These are phyloP conservation scores for Eutypa lata DNA, from an alignment of 2,329 filamentous ascomycete genomes.

Conservation along the genomic window DNA sequence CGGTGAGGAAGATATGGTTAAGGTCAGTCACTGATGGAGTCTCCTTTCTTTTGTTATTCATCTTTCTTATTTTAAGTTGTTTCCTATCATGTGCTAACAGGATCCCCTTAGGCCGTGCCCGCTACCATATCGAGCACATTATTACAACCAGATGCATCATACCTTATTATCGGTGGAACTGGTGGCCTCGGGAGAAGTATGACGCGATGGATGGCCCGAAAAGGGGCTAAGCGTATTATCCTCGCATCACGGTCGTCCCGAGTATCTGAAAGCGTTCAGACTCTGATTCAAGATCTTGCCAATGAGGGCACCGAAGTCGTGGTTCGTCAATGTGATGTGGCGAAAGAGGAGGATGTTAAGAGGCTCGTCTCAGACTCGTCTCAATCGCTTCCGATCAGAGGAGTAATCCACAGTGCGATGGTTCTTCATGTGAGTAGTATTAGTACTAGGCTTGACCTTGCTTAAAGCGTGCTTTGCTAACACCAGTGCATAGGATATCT, in stretches of 20 bases:
- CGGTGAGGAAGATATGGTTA: background rate
- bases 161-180: conserved; percentile 3
- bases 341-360: background rate
- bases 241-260: background rate
- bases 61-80: background rate
- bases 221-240: background rate
- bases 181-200: conserved; percentile 1
- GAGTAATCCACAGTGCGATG: conserved; percentile 39
- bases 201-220: background rate
- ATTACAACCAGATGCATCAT: background rate
- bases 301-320: background rate
- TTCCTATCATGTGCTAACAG: background rate
- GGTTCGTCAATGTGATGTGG: background rate
- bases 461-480: background rate
- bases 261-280: background rate
- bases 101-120: background rate
- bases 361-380: background rate
- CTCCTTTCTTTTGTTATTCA: background rate
- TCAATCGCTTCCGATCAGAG: conserved; percentile 27
- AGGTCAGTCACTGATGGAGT: background rate
- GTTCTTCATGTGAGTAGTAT: conserved; percentile 18
- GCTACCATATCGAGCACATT: background rate
- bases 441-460: background rate
- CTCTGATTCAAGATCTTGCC: background rate
- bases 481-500: background rate